Base-by-base conservation (phyloP, 2,329 filamentous ascomycete species). In the Cercospora beticola region DNA sequence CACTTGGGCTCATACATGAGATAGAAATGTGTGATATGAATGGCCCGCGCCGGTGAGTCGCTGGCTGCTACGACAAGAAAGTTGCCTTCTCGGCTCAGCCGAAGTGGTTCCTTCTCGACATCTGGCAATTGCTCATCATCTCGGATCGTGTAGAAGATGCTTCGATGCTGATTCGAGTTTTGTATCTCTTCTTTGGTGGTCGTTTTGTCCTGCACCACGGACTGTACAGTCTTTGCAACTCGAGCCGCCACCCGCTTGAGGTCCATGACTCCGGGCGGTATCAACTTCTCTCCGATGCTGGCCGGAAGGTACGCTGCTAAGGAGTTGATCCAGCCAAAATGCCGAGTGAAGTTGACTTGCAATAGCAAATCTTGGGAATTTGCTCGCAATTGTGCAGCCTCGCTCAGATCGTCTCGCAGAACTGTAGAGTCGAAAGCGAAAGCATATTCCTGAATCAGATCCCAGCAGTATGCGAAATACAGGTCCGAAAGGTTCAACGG, bases 281-380 rank as follows among this genome's bases (percentile, higher is more conserved):
- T 62, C 46, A 65, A 36, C 18, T 31, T 46, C 30, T 61, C 57
- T 26, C 66, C 66, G 1, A 67, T 33, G 1, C 52, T 33, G 7
- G 12, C 28, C 1, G 66, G 66, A 1, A 68, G 23, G 31, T 62
- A 68, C 14, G 56, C 36, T 9, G 62, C 66, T 31, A 68, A 9
- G n/a, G 40, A 40, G 26, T 65, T 65, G 12, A 68, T 57, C 66
- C 66, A 68, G n/a, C 62, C 57, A 62, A 68, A 68, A 33, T 65
- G 60, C 16, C 66, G 30, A 0, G 62, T 68, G 33, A 62, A 65
- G 43, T 68, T 68, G 8, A 68, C 66, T 18, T 65, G 62, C 56
- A 65, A 10, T 2, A 68, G 21, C 9, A 68, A 8, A 52, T 65
- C 56, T 4, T 58, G 57, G 21, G 56, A 61, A 46, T 68, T 65